phyloP scores from a whole-genome alignment of 1,284 basidiomycete genomes.

The Boletellus deceptivus region DNA sequence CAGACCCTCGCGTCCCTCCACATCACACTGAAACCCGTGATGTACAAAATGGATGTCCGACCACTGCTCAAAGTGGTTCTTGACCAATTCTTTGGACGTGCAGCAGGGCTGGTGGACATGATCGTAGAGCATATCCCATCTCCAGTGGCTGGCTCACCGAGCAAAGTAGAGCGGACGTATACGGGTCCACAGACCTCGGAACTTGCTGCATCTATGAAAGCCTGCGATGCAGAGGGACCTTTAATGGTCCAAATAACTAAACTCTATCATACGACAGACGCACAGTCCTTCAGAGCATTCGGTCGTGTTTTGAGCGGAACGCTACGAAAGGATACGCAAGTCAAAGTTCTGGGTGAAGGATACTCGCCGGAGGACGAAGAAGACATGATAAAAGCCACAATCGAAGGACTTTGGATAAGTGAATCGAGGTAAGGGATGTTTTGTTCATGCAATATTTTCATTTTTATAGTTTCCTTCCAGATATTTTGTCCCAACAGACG shows the following conservation, averaged over 20 bases:
- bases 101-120: conserved; percentile 90
- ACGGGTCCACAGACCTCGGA: conserved; percentile 83
- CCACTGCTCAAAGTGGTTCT: conserved; percentile 92
- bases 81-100: conserved; percentile 93
- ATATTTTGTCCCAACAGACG: conserved; percentile 87
- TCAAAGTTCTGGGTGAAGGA: conserved; percentile 97
- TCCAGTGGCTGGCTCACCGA: conserved; percentile 65
- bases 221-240: conserved; percentile 82
- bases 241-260: conserved; percentile 93
- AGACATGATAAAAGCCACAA: conserved; percentile 87
- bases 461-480: conserved; percentile 40
- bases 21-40: conserved; percentile 88
- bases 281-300: conserved; percentile 93
- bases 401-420: conserved; percentile 88
- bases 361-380: conserved; percentile 98
- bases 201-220: conserved; percentile 75
- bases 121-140: conserved; percentile 89
- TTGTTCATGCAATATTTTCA: conserved; percentile 1
- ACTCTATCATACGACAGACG: conserved; percentile 94
- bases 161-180: conserved; percentile 84
- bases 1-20: conserved; percentile 78
- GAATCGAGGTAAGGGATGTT: conserved; percentile 72
- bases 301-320: conserved; percentile 95
- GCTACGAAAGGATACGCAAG: conserved; percentile 73
- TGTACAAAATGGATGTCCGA: conserved; percentile 98